Evolutionary conservation across 306 rosid species (phyloP), one percentile per base, ranked within the genome.

Genomic region (Acacia confusa): DNA sequence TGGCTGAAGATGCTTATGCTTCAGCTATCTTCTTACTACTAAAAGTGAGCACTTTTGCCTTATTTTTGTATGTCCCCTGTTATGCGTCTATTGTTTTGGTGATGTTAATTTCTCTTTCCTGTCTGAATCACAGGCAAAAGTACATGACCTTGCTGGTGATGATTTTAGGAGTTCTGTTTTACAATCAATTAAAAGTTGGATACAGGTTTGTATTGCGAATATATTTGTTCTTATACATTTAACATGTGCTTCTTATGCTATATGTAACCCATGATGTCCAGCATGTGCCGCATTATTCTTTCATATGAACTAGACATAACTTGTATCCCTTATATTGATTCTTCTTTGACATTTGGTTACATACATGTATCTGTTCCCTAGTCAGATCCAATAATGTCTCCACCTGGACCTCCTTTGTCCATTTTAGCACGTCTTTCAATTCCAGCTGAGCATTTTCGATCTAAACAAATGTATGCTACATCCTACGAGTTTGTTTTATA

Each of bases 1-100:
- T 93, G 97, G 92, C 99, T 66, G 99, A 95, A 83, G 99, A 95
- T 91, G 99, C 99, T 50, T 95, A 95, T 79, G 97, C 97, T 81
- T 95, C 97, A 84, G 97, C 95, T 65, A 95, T 95, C 50, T 95
- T 95, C 85, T 86, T 93, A 83, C 97, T 91, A 80, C 88, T 95
- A 25, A 93, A 92, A 94, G 97, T 93, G 84, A 84, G 76, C 40
- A 65, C 50, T 78, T 70, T 76, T 77, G n/a, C 53, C 77, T 67
- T 58, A 76, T 47, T 32, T 83, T 63, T 74, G 40, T 28, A 27
- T 45, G 25, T 57, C 30, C 48, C 14, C 41, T 32, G 44, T 6
- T 68, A 36, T 74, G 28, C 60, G 22, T 71, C 25, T 77, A 79
- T 69, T 75, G 68, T 79, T 47, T 74, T 81, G 84, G 78, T 57